These are phyloP conservation scores for Parasitella parasitica DNA, from an alignment of 371 early-diverging fungal genomes.

Conservation along the genomic window DNA sequence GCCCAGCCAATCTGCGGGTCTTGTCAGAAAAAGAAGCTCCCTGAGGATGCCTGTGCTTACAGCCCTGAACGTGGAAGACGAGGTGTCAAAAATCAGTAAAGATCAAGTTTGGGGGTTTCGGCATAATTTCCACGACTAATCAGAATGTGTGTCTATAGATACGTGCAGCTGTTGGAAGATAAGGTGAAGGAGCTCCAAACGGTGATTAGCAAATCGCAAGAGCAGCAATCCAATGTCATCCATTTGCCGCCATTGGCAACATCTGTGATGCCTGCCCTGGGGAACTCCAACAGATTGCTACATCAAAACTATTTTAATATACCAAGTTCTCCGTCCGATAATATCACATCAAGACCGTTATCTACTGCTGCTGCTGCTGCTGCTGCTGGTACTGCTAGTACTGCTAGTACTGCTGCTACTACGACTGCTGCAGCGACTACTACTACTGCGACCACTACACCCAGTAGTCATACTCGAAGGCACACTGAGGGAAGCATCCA, in stretches of 20 bases:
- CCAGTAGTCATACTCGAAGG: background rate
- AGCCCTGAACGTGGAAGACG: conserved; percentile 25
- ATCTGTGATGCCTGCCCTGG: background rate
- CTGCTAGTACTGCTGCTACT: background rate
- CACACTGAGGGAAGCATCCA: background rate
- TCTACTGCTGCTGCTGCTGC: background rate
- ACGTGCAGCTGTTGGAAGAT: conserved; percentile 27
- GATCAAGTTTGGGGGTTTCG: background rate
- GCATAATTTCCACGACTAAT: background rate
- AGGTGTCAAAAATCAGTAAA: conserved; percentile 27
- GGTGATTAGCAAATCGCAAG: conserved; percentile 6
- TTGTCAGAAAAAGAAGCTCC: conserved; percentile 24
- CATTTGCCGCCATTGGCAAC: background rate
- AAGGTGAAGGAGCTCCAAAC: conserved; percentile 24
- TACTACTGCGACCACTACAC: background rate
- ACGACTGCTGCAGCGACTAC: no score
- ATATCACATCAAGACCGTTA: background rate
- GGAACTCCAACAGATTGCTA: background rate
- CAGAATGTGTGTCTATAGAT: background rate
- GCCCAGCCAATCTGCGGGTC: conserved; percentile 25
- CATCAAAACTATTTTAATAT: background rate
- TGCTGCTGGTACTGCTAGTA: background rate
- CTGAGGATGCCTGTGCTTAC: conserved; percentile 18
- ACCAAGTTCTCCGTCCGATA: background rate
- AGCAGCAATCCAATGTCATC: conserved; percentile 10